A percentile compares a stretch with the other conserved stretches of the same genome.
Conservation (phyloP, 495 filamentous ascomycete genomes). For the Hyphodiscus hymeniophilus region DNA sequence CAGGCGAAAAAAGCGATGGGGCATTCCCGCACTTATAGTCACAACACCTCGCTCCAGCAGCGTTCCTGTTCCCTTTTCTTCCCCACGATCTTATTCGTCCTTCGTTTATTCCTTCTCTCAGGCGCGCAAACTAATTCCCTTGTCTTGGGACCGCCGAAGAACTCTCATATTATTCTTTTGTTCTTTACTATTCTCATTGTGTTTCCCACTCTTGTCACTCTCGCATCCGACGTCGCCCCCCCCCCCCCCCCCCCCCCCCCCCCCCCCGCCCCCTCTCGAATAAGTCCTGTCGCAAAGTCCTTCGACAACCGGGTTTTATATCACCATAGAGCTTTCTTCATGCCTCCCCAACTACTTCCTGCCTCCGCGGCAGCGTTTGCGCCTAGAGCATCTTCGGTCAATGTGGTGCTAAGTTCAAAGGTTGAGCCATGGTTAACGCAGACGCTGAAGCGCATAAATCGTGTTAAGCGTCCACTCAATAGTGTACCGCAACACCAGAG, state of each 20-base stretch:
- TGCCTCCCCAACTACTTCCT: conserved; percentile 88
- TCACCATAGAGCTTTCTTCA: conserved; percentile 27
- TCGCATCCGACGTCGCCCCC: conserved; percentile 23
- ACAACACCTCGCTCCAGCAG: background rate
- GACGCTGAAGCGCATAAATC: conserved; percentile 94
- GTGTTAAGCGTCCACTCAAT: conserved; percentile 95
- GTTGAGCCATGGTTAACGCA: conserved; percentile 97
- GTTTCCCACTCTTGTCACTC: conserved; percentile 20
- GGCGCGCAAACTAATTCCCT: conserved; percentile 48
- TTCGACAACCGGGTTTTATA: conserved; percentile 16
- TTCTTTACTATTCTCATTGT: conserved; percentile 25
- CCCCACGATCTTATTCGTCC: conserved; percentile 1
- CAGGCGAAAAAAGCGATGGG: no score
- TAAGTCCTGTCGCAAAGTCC: conserved; percentile 15
- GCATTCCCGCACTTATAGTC: background rate
- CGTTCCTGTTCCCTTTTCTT: background rate
- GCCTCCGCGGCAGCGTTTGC: conserved; percentile 96
- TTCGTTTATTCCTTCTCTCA: background rate
- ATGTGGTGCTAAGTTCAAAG: conserved; percentile 86
- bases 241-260: conserved; percentile 8
- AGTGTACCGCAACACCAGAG: conserved; percentile 93
- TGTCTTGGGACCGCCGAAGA: conserved; percentile 43
- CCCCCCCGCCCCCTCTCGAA: background rate
- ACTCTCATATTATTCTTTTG: conserved; percentile 39
- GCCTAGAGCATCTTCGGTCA: conserved; percentile 81